Conservation (phyloP, 768 basidiomycete genomes). For the Rhizopogon rudus region DNA sequence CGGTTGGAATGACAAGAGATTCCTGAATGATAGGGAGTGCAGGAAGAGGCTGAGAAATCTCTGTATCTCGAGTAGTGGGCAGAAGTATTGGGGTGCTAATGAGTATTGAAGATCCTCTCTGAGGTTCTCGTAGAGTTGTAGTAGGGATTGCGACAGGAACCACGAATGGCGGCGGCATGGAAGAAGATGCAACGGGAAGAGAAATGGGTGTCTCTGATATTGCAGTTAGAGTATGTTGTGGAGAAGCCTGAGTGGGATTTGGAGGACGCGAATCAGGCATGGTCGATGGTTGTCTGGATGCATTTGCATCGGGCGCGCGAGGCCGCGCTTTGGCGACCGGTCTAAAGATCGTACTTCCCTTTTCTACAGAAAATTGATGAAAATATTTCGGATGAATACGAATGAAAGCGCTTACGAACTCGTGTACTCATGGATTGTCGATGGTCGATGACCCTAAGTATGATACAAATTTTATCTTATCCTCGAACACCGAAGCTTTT, state of each 20-base stretch:
- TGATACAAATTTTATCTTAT: too few species aligned
- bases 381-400: background rate
- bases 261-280: conserved; percentile 5
- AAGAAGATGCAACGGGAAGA: background rate
- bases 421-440: conserved; percentile 36
- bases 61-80: conserved; percentile 13
- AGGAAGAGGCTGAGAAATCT: background rate
- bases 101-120: conserved; percentile 2
- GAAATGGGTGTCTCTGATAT: background rate
- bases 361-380: conserved; percentile 43
- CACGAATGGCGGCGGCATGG: conserved; percentile 2
- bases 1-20: background rate
- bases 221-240: background rate
- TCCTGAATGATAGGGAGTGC: background rate
- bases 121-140: conserved; percentile 1
- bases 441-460: too few species aligned
- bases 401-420: conserved; percentile 50
- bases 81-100: conserved; percentile 13
- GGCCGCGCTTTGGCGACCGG: conserved; percentile 57
- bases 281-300: conserved; percentile 10
- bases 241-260: background rate
- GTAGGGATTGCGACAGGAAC: conserved; percentile 6
- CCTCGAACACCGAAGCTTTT: background rate
- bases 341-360: conserved; percentile 64
- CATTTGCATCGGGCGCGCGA: conserved; percentile 29